phyloP scores from a whole-genome alignment of 768 basidiomycete genomes.

The Calocybe cyanea region DNA sequence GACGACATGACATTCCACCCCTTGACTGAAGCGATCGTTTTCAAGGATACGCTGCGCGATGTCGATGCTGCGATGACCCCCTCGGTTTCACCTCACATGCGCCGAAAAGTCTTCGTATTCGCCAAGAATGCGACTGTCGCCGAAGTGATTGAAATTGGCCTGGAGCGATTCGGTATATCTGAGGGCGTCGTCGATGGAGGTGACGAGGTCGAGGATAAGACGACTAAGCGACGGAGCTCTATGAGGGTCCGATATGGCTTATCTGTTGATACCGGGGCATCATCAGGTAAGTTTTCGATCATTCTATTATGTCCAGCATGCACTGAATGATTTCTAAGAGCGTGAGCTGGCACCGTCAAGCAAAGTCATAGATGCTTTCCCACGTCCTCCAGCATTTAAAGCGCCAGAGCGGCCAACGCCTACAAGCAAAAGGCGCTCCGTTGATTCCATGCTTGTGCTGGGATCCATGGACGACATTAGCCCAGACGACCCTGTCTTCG shows the following conservation, averaged over 20 bases:
- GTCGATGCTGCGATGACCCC: slow-evolving; percentile 41
- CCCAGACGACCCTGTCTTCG: slow-evolving; percentile 83
- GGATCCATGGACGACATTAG: slow-evolving; percentile 72
- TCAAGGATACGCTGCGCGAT: slow-evolving; percentile 68
- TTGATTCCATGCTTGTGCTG: slow-evolving; percentile 72
- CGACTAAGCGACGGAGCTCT: slow-evolving; percentile 73
- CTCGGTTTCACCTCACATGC: slow-evolving; percentile 53
- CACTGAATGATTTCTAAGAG: slow-evolving; percentile 44
- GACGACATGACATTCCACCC: slow-evolving; percentile 96
- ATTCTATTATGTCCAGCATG: slow-evolving; percentile 5
- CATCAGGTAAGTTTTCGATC: slow-evolving; percentile 51
- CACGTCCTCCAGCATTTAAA: slow-evolving; percentile 68
- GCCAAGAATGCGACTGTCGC: slow-evolving; percentile 95
- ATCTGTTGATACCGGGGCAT: slow-evolving; percentile 51
- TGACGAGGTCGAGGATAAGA: slow-evolving; percentile 95
- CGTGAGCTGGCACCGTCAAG: slow-evolving; percentile 74
- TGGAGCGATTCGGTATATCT: slow-evolving; percentile 91
- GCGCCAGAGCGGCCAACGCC: slow-evolving; percentile 55
- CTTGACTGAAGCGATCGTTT: slow-evolving; percentile 89
- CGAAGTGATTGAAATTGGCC: slow-evolving; percentile 88
- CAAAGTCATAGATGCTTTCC: slow-evolving; percentile 81
- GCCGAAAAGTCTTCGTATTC: slow-evolving; percentile 85
- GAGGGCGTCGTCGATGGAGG: slow-evolving; percentile 99
- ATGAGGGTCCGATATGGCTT: slow-evolving; percentile 83
- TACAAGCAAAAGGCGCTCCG: slow-evolving; percentile 78